Percentiles rank a stretch among this genome's conserved stretches.
phyloP scores from a whole-genome alignment of 2,329 filamentous ascomycete species.

The Clonostachys rosea region DNA sequence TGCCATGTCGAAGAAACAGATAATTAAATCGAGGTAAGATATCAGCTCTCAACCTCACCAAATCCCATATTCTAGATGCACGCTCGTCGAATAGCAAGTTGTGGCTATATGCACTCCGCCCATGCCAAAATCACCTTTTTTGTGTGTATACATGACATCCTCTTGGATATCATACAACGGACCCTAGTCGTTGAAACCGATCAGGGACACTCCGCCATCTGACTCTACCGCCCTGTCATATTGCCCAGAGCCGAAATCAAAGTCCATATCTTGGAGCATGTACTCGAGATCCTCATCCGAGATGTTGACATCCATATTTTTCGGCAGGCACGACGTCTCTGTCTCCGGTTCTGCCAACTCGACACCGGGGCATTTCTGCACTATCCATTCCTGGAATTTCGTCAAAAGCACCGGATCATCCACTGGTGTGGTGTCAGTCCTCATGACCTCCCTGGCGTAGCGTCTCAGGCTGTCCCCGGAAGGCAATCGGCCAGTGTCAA shows the following conservation, averaged over 20 bases:
- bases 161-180: slow-evolving; percentile 7
- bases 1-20: no score
- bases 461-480: slow-evolving; percentile 39
- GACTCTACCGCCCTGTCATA: background rate
- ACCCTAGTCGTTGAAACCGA: slow-evolving; percentile 12
- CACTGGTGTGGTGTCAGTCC: slow-evolving; percentile 41
- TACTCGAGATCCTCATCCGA: slow-evolving; percentile 30
- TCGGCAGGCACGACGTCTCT: slow-evolving; percentile 10
- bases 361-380: slow-evolving; percentile 15
- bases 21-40: no score
- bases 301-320: slow-evolving; percentile 26
- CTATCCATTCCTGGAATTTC: slow-evolving; percentile 47
- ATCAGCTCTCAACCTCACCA: no score
- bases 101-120: no score
- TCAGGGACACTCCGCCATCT: slow-evolving; percentile 18
- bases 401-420: slow-evolving; percentile 47
- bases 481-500: slow-evolving; percentile 39
- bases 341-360: background rate
- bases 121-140: no score
- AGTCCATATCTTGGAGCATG: slow-evolving; percentile 36
- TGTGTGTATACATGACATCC: background rate
- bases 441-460: slow-evolving; percentile 38
- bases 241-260: slow-evolving; percentile 20
- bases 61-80: no score
- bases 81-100: no score